A percentile compares a stretch with the other conserved stretches of the same genome.
Conservation (phyloP, 2,329 filamentous ascomycete species). For the Amauroascus niger region DNA sequence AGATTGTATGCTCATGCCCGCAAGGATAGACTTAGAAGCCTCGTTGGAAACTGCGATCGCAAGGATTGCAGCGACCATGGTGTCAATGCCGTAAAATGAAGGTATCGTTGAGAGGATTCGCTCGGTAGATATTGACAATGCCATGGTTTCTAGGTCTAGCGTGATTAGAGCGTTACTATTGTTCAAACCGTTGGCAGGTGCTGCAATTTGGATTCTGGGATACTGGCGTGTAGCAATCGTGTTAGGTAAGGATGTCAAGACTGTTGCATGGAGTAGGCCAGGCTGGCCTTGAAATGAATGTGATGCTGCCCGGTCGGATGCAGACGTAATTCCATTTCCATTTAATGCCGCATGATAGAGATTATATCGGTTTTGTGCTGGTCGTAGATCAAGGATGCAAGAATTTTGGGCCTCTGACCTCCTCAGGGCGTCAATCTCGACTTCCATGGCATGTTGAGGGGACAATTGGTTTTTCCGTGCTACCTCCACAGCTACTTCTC, state of each 20-base stretch:
- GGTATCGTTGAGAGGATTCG: conserved; percentile 35
- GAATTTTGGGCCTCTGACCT: conserved; percentile 39
- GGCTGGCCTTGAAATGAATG: background rate
- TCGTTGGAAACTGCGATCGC: conserved; percentile 38
- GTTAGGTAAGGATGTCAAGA: conserved; percentile 19
- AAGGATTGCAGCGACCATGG: conserved; percentile 38
- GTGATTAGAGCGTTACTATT: conserved; percentile 33
- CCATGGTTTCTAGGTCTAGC: conserved; percentile 36
- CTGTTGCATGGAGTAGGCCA: conserved; percentile 14
- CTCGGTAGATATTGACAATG: conserved; percentile 33
- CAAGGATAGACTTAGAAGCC: conserved; percentile 31
- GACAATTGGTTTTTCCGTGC: conserved; percentile 33
- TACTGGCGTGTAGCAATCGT: conserved; percentile 9
- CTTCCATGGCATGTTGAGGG: conserved; percentile 33
- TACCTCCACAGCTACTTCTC: conserved; percentile 37
- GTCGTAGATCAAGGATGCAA: conserved; percentile 39
- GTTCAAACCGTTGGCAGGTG: background rate
- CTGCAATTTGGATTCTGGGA: conserved; percentile 7
- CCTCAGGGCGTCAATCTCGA: conserved; percentile 37
- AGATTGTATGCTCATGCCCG: conserved; percentile 28
- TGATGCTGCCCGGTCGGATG: background rate
- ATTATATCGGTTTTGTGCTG: conserved; percentile 34
- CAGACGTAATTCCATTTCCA: background rate
- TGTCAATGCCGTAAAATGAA: conserved; percentile 41
- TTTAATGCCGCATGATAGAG: conserved; percentile 38